Base-by-base conservation (phyloP, 2,329 filamentous ascomycete species). In the Pseudocercospora ulei region DNA sequence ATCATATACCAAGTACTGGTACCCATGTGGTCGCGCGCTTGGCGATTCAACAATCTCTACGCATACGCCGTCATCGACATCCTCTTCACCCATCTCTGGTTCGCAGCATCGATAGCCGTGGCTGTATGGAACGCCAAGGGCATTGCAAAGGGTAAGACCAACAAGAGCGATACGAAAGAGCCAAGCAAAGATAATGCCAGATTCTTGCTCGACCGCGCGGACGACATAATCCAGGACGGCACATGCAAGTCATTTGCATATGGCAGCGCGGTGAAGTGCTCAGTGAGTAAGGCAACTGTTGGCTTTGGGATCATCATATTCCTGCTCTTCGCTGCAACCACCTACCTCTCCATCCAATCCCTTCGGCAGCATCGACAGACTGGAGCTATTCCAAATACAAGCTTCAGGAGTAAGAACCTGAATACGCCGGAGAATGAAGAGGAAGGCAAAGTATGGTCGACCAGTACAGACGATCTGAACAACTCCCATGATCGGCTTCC, bases 1-100 rank as follows among this genome's bases (percentile, higher is more conserved):
- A 61, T 77, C 22, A 63, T 76, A 41, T 78, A 77, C 56, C 69
- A 75, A 38, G 65, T 69, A 29, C 73, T 73, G 56, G 70, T 75
- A 3, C 74, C 75, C 3, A 71, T 75, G 62, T 78, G 72, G 69
- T 67, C 67, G 14, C 70, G 74, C 46, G 69, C 73, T 16, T 65
- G 65, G 48, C 65, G 68, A 35, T 74, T 78, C 52, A 70, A 71
- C 40, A 76, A 75, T 50, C 69, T 71, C 23, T 76, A 76, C 52
- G 73, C 71, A 36, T 75, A 76, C 53, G 68, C 71, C 5, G 60
- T 64, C 2, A 55, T 78, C 40, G 75, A 78, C 50, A 56, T 65
- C 8, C 51, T 76, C 14, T 75, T 68, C 51, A 57, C 66, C 3
- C 54, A 77, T 6, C 56, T 78, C 24, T 78, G 74, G 74, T 72